These are phyloP conservation scores for Ogataea pilisensis DNA, from an alignment of 805 yeast genomes.

Conservation along the genomic window DNA sequence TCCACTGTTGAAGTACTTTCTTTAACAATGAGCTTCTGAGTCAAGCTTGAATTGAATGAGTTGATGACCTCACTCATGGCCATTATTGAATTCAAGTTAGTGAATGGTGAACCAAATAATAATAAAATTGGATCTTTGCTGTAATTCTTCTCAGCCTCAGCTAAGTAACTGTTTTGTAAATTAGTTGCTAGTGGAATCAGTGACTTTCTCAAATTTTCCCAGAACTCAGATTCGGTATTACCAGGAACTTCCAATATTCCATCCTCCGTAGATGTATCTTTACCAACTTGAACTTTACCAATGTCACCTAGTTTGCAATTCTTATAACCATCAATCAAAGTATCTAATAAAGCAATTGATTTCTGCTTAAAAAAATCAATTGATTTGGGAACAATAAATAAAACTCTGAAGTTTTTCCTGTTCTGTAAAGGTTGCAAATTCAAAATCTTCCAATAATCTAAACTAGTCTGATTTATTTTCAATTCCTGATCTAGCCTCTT, in stretches of 20 bases:
- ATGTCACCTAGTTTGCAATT: conserved; percentile 46
- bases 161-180: conserved; percentile 11
- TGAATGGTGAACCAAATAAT: conserved; percentile 44
- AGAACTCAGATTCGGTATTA: conserved; percentile 19
- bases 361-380: conserved; percentile 28
- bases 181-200: conserved; percentile 10
- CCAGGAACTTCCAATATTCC: conserved; percentile 23
- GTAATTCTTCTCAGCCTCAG: conserved; percentile 4
- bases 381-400: conserved; percentile 37
- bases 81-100: conserved; percentile 40
- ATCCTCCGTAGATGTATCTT: conserved; percentile 3
- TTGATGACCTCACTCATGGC: conserved; percentile 45
- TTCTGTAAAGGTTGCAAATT: conserved; percentile 51
- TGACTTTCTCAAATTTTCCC: conserved; percentile 23
- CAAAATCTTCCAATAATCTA: conserved; percentile 53
- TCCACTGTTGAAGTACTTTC: conserved; percentile 8
- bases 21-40: conserved; percentile 12
- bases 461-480: conserved; percentile 45
- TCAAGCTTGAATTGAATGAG: conserved; percentile 38
- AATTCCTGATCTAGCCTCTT: conserved; percentile 36
- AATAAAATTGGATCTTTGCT: conserved; percentile 39
- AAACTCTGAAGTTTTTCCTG: conserved; percentile 47
- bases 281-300: conserved; percentile 6
- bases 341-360: conserved; percentile 34
- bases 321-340: conserved; percentile 40